These are phyloP conservation scores for Colletotrichum camelliae DNA, from an alignment of 2,329 filamentous ascomycete genomes.

Conservation along the genomic window DNA sequence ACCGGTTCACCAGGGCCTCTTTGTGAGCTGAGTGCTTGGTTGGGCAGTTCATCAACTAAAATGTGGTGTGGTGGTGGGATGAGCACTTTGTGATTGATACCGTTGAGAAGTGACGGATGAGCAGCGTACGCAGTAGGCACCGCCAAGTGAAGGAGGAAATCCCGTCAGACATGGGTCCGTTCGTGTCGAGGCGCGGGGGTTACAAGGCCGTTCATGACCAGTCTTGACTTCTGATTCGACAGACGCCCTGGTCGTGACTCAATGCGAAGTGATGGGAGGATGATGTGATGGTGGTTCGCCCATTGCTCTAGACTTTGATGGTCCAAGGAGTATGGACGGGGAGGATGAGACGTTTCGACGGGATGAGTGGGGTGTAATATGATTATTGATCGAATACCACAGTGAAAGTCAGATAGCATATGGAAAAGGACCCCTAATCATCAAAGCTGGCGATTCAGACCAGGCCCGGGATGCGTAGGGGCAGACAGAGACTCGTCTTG, in stretches of 20 bases:
- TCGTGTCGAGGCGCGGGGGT: background rate
- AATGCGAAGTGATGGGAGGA: conserved; percentile 14
- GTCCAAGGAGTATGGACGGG: background rate
- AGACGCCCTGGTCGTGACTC: conserved; percentile 2
- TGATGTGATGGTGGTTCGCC: conserved; percentile 5
- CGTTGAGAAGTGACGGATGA: background rate
- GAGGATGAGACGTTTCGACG: background rate
- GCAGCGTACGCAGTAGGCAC: background rate
- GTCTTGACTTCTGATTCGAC: background rate
- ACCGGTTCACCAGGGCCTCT: background rate
- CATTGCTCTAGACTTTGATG: background rate
- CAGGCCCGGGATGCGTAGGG: background rate
- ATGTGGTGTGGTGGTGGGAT: conserved; percentile 14
- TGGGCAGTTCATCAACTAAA: background rate
- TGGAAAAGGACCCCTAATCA: background rate
- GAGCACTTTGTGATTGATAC: background rate
- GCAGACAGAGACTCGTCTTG: background rate
- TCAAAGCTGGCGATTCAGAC: background rate
- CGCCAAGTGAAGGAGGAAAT: background rate
- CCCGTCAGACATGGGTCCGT: background rate
- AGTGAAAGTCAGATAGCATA: background rate
- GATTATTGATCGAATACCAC: background rate
- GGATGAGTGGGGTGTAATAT: background rate
- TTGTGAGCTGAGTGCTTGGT: background rate
- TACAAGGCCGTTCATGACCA: background rate